Base-by-base conservation (phyloP, 2,329 filamentous ascomycete species). In the Fusarium penzigii region DNA sequence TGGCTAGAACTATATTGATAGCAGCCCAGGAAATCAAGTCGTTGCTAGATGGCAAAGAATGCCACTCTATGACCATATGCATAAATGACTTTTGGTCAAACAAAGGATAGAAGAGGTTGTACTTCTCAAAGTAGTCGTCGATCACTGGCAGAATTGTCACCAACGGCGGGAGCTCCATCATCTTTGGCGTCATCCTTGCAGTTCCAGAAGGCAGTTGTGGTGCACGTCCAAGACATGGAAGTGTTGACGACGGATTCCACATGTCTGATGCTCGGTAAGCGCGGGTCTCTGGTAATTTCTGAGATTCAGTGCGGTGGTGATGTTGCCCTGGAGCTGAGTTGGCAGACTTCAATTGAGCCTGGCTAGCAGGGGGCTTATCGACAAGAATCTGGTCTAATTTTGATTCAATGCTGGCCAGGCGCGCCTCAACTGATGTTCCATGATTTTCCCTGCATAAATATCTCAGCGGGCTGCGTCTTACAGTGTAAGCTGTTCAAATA, bases 1-100 rank as follows among this genome's bases (percentile, higher is more conserved):
- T 53, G 7, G 69, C 68, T 13, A 71, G 57, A 8, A 67, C 67
- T 17, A 68, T 55, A 25, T 69, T 69, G 51, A 72, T 67, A 11
- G 65, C 62, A 2, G 66, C 66, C 60, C 65, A 68, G n/a, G 53
- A 48, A 2, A 59, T 54, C 39, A 48, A 53, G 20, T 50, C 47
- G n/a, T 57, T 11, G 41, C 42, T 20, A 36, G 48, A 13, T 41
- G 51, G 44, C 9, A 53, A 45, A 2, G 60, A 57, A 42, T 70
- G 71, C 52, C 65, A 72, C 0, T 65, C 59, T 3, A 63, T 60
- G 12, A 71, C 34, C 56, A 68, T 59, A 6, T 53, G 53, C 63
- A 68, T 67, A 29, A 72, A 70, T 2, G 56, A 62, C 5, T 54
- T 51, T 41, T 65, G 63, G 39, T 68, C 53, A 51, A 70, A 71